Base-by-base conservation (phyloP, 2,329 filamentous ascomycete genomes). In the Dactylellina haptotyla region DNA sequence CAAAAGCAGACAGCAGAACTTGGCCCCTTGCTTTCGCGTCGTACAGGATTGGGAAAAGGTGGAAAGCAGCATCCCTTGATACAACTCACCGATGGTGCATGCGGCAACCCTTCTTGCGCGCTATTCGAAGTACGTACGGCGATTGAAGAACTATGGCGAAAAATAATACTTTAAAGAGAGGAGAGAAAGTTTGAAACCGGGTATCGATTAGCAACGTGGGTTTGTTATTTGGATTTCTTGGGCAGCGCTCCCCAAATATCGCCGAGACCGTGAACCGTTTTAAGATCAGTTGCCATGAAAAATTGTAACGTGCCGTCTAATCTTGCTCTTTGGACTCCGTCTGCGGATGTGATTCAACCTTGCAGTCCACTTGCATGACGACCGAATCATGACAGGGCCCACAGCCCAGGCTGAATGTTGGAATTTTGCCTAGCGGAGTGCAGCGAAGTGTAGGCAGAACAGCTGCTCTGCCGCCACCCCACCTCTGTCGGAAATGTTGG, bases 11-110 rank as follows among this genome's bases (percentile, higher is more conserved):
- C 58, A 48, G 25, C 53, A 53, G 16, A 18, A 28, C 50, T 66
- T 48, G 39, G 62, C 43, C 53, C 37, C 53, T 54, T 67, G 58
- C 16, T 54, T 67, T 67, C 45, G n/a, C 25, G 63, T 67, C 45
- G 53, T 45, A 67, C 53, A 67, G 28, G 23, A 66, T 25, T 28
- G 25, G 51, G 43, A 65, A 56, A 25, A 18, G 39, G 25, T 20
- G 48, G 46, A 54, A 54, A 41, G 37, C 30, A 48, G 23, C 50
- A 57, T 43, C 50, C 61, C 63, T 59, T 67, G 23, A 53, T 59
- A 53, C 51, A 41, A 37, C 26, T 43, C 16, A 48, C 20, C 18
- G 18, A 16, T 28, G 16, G n/a, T 48, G 20, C 30, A 50, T 46
- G 9, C 62, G 51, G 20, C 30, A 37, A n/a, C 25, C 46, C 16